A percentile compares a stretch with the other conserved stretches of the same genome.
phyloP scores from a whole-genome alignment of 345 rosid species.

The Populus pruinosa region DNA sequence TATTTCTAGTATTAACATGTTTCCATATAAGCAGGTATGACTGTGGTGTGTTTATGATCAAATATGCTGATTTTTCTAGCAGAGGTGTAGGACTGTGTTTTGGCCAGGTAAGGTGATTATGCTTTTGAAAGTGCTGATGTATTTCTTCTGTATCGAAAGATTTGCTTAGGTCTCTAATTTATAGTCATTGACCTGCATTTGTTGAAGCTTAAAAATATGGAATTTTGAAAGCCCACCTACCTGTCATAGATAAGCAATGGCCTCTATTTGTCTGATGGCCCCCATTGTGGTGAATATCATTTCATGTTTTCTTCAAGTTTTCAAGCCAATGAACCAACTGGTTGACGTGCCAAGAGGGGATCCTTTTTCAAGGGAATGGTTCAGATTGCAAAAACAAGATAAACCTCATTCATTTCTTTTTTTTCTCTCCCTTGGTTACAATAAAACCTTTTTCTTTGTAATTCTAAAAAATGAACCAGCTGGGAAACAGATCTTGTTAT shows the following conservation, averaged over 20 bases:
- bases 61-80: constrained; percentile 88
- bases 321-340: background rate
- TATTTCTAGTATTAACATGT: background rate
- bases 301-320: background rate
- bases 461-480: background rate
- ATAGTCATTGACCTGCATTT: background rate
- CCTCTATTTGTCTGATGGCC: background rate
- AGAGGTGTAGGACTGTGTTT: constrained; percentile 83
- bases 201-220: background rate
- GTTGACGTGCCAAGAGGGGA: background rate
- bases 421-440: background rate
- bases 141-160: background rate
- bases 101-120: constrained; percentile 57
- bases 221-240: background rate
- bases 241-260: background rate
- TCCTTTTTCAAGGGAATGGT: background rate
- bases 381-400: background rate
- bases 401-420: background rate
- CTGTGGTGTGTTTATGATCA: constrained; percentile 97
- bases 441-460: background rate
- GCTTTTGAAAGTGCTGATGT: background rate
- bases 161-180: background rate
- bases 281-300: background rate
- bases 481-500: background rate
- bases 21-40: constrained; percentile 63